Conservation (phyloP, 2,329 filamentous ascomycete genomes). For the Microdochium nivale region DNA sequence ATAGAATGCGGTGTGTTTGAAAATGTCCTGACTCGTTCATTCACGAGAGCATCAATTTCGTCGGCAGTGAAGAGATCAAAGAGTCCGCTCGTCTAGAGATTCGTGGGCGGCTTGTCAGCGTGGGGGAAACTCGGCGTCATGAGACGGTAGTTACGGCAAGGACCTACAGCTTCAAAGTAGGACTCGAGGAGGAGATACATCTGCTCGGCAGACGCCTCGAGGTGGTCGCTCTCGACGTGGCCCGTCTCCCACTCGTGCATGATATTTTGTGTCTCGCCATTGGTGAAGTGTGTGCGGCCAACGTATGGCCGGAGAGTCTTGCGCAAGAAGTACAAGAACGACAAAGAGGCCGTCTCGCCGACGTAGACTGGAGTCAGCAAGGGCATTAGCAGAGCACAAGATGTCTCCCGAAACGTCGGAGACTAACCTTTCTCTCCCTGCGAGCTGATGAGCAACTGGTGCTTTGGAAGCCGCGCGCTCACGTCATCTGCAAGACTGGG, state of each 20-base stretch:
- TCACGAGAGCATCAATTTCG: conserved; percentile 1
- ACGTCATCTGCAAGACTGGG: not conserved
- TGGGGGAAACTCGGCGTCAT: not conserved
- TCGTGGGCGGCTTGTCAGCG: not conserved
- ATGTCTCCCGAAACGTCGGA: too few relatives aligned
- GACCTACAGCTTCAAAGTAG: not conserved
- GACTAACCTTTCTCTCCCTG: conserved; percentile 40
- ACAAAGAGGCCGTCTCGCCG: conserved; percentile 42
- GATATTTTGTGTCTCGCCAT: conserved; percentile 37
- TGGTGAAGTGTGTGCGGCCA: conserved; percentile 44
- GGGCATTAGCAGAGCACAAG: not conserved
- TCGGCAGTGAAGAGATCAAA: not conserved
- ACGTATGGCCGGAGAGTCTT: conserved; percentile 38
- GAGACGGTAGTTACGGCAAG: not conserved
- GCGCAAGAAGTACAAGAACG: conserved; percentile 45
- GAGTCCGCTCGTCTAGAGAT: conserved; percentile 1
- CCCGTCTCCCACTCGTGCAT: conserved; percentile 35
- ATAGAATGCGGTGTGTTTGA: conserved; percentile 2
- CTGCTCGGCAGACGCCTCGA: not conserved
- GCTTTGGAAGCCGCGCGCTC: conserved; percentile 6
- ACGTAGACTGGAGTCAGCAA: conserved; percentile 30
- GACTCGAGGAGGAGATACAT: not conserved
- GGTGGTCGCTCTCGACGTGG: conserved; percentile 11
- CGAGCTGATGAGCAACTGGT: conserved; percentile 40
- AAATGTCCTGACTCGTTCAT: conserved; percentile 10